phyloP scores from a whole-genome alignment of 164 flowering plant species.

The Nymphaea thermarum region DNA sequence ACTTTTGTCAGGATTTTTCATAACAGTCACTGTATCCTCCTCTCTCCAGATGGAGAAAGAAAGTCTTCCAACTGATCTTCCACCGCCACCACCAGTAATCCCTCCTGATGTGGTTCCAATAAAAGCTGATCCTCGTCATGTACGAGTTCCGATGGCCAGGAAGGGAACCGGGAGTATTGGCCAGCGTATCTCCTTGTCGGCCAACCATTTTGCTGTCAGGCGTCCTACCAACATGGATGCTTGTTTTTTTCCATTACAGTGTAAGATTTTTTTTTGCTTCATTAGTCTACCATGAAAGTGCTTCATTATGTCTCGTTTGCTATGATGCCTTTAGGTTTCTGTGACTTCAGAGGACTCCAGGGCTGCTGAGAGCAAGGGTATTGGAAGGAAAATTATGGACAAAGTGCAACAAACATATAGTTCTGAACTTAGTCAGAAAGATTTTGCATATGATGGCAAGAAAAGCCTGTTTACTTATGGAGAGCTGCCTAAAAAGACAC shows the following conservation, averaged over 20 bases:
- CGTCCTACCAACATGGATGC: constrained; percentile 36
- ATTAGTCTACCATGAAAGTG: not conserved
- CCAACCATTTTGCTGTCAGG: constrained; percentile 79
- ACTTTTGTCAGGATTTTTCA: too few species aligned
- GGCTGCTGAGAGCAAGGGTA: constrained; percentile 83
- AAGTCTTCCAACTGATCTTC: constrained; percentile 18
- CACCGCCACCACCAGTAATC: constrained; percentile 72
- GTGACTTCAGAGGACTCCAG: constrained; percentile 71
- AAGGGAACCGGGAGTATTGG: constrained; percentile 60
- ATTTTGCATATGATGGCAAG: constrained; percentile 91
- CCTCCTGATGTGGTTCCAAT: constrained; percentile 57
- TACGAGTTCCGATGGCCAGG: constrained; percentile 53
- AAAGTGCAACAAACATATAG: constrained; percentile 61
- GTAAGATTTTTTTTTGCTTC: constrained; percentile 27
- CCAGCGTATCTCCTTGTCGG: constrained; percentile 36
- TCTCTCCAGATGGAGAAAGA: not conserved
- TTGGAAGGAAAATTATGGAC: constrained; percentile 70
- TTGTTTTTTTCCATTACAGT: constrained; percentile 73
- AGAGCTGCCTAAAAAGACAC: constrained; percentile 64
- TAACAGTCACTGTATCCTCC: too few species aligned
- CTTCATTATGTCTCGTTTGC: not conserved
- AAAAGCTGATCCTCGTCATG: constrained; percentile 12
- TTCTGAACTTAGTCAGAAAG: constrained; percentile 52
- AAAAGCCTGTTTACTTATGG: constrained; percentile 85
- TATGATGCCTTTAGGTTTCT: constrained; percentile 27